Base-by-base conservation (phyloP, 257 asterid species). In the Solanum pinnatisectum region DNA sequence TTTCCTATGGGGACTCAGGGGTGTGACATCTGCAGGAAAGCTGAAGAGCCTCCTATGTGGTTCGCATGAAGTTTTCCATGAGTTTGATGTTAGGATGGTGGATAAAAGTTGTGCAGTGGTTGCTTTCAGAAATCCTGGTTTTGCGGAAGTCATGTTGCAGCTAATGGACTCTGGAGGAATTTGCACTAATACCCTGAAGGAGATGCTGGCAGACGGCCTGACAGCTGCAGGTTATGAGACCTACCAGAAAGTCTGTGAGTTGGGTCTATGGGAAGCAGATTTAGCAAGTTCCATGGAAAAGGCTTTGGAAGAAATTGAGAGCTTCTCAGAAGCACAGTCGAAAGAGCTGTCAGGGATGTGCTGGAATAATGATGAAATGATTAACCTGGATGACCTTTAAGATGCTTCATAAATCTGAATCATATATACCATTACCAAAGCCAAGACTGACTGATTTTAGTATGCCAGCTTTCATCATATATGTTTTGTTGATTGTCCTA, bases 1-100 rank as follows among this genome's bases (percentile, higher is more conserved):
- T 16, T 92, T 95, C 93, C 83, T 97, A 79, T 95, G 98, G 98
- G 98, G 99, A 35, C 95, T 95, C 32, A 88, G 87, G 92, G 84
- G 92, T 63, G 97, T 95, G 85, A 90, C 91, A 88, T 94, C 98
- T 23, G 93, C 95, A 85, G 89, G 89, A 83, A 89, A 88, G 91
- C 93, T 95, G 76, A 97, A 94, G 89, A 88, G 72, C 83, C 88
- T 94, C 87, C 92, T 97, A 39, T 83, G 79, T 49, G 92, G 91
- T 88, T 92, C 94, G 6, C 95, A 93, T 49, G 94, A 92, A 78
- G 90, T 92, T 44, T 92, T 94, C 89, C 85, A 90, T 14, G 96
- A 95, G 72, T 95, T 92, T 87, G 96, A 95, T 87, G 93, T 95
- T 87, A 89, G 90, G 88, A 89, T 95, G 92, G 94, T 94, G 90